Conservation (phyloP, 116 monocot species). For the Posidonia oceanica region DNA sequence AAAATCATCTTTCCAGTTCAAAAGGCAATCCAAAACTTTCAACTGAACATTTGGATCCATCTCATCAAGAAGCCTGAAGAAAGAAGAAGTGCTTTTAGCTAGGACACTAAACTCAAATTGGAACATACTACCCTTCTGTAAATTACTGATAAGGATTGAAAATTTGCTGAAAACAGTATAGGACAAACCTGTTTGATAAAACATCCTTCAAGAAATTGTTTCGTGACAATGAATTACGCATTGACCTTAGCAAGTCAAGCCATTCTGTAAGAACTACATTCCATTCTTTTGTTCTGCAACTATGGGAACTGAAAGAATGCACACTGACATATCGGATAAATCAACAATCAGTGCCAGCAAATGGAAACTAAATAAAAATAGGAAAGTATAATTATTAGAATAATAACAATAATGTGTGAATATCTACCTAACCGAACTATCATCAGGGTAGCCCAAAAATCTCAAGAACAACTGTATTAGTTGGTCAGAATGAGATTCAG, state of each 20-base stretch:
- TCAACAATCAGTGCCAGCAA: background rate
- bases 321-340: conserved; percentile 23
- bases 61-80: conserved; percentile 74
- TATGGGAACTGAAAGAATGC: conserved; percentile 21
- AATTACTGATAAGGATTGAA: background rate
- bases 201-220: conserved; percentile 66
- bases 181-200: conserved; percentile 53
- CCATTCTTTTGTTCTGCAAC: conserved; percentile 54
- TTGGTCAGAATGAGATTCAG: conserved; percentile 74
- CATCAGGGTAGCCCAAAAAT: conserved; percentile 64
- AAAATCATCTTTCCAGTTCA: conserved; percentile 89
- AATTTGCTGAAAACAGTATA: background rate
- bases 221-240: conserved; percentile 52
- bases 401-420: background rate
- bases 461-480: conserved; percentile 68
- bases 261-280: conserved; percentile 66
- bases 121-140: background rate
- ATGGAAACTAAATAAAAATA: conserved; percentile 10
- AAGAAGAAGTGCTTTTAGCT: background rate
- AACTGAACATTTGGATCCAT: conserved; percentile 61
- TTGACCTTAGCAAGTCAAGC: conserved; percentile 54
- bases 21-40: conserved; percentile 75
- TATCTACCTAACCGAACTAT: conserved; percentile 35
- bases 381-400: background rate
- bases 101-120: background rate